Evolutionary conservation across 2,329 filamentous ascomycete genomes (phyloP).

Genomic region (Akanthomyces muscarius): DNA sequence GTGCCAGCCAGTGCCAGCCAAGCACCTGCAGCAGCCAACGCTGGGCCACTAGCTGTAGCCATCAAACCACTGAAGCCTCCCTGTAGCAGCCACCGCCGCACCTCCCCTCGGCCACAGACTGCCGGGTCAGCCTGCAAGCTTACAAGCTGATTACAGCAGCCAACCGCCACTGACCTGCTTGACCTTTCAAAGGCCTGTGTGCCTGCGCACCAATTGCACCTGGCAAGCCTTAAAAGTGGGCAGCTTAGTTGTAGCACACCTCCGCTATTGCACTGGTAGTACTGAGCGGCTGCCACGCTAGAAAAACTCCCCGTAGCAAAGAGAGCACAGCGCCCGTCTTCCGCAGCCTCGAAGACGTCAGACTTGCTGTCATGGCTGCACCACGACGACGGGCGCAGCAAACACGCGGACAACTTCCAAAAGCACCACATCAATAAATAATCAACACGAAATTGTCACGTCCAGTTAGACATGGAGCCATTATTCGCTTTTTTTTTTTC

Average conservation of each 20-base stretch:
- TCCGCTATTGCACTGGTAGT: not conserved
- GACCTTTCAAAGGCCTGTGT: not conserved
- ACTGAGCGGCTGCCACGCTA: too few relatives aligned
- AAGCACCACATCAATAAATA: not conserved
- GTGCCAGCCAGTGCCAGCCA: too few relatives aligned
- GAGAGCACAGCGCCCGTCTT: too few relatives aligned
- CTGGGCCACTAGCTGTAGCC: too few relatives aligned
- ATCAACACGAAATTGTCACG: not conserved
- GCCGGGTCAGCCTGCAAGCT: not conserved
- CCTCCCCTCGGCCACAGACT: too few relatives aligned
- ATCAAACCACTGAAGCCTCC: too few relatives aligned
- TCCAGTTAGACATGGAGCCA: not conserved
- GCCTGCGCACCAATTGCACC: not conserved
- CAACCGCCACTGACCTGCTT: not conserved
- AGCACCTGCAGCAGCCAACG: not conserved
- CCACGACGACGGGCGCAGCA: not conserved
- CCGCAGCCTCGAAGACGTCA: too few relatives aligned
- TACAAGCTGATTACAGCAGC: not conserved
- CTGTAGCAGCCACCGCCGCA: too few relatives aligned
- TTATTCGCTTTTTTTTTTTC: too few relatives aligned
- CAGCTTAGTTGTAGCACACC: not conserved
- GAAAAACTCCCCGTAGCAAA: too few relatives aligned
- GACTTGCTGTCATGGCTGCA: not conserved
- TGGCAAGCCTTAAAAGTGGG: slow-evolving; percentile 6
- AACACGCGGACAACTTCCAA: not conserved